Conservation (phyloP, 257 asterid species). For the Phtheirospermum japonicum region DNA sequence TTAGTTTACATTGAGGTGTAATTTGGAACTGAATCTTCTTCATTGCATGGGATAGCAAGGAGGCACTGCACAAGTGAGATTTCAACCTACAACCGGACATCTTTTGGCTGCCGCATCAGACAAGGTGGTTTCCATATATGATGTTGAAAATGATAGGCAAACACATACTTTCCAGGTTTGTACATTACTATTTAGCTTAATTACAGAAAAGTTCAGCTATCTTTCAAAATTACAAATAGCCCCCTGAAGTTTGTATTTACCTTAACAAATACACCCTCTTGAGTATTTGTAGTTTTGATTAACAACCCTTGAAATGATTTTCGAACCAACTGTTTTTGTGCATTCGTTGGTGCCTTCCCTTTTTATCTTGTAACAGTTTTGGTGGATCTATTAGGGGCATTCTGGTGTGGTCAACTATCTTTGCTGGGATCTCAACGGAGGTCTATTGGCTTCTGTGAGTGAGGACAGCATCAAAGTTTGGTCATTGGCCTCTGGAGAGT, state of each 20-base stretch:
- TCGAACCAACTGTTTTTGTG: slow-evolving; percentile 10
- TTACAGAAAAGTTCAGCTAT: neutral
- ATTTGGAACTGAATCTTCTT: slow-evolving; percentile 13
- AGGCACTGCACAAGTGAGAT: slow-evolving; percentile 96
- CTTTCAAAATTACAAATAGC: neutral
- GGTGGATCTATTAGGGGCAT: slow-evolving; percentile 64
- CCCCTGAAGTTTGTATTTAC: too few relatives aligned
- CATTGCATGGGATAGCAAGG: slow-evolving; percentile 59
- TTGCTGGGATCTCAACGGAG: slow-evolving; percentile 95
- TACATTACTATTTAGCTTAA: slow-evolving; percentile 2
- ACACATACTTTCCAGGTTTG: slow-evolving; percentile 83
- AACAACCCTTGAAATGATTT: neutral
- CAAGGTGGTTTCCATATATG: slow-evolving; percentile 77
- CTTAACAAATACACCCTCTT: too few relatives aligned
- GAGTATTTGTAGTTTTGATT: neutral
- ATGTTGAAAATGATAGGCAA: slow-evolving; percentile 89
- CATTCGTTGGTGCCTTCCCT: slow-evolving; percentile 3
- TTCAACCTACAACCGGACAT: slow-evolving; percentile 83
- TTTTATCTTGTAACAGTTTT: slow-evolving; percentile 17
- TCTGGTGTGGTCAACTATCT: slow-evolving; percentile 74
- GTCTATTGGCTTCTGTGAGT: slow-evolving; percentile 83
- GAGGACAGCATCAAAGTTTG: slow-evolving; percentile 94
- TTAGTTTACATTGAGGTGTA: neutral
- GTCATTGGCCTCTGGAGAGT: slow-evolving; percentile 79
- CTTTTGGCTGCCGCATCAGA: slow-evolving; percentile 93